phyloP scores from a whole-genome alignment of 2,329 filamentous ascomycete species.

The Didymella keratinophila region DNA sequence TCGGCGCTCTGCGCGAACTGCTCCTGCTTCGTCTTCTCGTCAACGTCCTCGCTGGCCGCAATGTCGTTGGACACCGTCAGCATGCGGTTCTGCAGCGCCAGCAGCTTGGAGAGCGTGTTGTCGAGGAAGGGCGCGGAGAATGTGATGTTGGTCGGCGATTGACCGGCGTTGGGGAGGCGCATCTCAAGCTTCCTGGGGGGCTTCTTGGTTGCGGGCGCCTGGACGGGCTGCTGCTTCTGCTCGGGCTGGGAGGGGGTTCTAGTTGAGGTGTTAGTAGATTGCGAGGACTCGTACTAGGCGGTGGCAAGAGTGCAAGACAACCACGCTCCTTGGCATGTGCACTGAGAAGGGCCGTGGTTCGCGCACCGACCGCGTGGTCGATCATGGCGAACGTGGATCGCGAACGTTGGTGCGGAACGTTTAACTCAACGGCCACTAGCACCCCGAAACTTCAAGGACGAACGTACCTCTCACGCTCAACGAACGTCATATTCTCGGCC shows the following conservation, averaged over 20 bases:
- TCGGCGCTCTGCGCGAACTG: conserved; percentile 60
- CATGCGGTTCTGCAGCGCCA: conserved; percentile 60
- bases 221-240: conserved; percentile 26
- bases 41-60: conserved; percentile 54
- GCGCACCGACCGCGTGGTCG: conserved; percentile 4
- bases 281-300: no score
- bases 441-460: not conserved
- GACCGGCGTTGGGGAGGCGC: conserved; percentile 51
- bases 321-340: not conserved
- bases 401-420: conserved; percentile 21
- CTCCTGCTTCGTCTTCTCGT: conserved; percentile 58
- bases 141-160: conserved; percentile 52
- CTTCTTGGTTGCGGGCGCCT: conserved; percentile 42
- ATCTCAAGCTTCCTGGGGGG: conserved; percentile 60
- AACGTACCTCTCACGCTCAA: conserved; percentile 53
- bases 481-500: conserved; percentile 62
- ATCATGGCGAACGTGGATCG: conserved; percentile 1
- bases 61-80: conserved; percentile 58
- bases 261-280: conserved; percentile 1
- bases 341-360: not conserved
- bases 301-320: not conserved
- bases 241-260: conserved; percentile 31
- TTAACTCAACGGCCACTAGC: conserved; percentile 30
- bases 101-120: conserved; percentile 60
- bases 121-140: conserved; percentile 63